Evolutionary conservation across 2,329 filamentous ascomycete species (phyloP), one percentile per base, ranked within the genome.

Genomic region (Colletotrichum trifolii): DNA sequence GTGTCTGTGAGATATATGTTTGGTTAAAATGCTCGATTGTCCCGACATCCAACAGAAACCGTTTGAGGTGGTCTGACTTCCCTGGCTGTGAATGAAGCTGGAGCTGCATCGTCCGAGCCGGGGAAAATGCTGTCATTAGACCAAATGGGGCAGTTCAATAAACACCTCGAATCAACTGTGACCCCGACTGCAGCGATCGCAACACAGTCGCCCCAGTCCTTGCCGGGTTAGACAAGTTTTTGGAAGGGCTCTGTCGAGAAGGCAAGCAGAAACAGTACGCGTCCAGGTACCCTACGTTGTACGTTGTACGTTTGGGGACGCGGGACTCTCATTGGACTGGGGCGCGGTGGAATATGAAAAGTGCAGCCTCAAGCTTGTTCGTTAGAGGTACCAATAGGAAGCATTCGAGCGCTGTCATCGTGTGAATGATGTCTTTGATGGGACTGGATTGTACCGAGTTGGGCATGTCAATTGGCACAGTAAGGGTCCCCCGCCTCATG

Each of bases 161-260:
- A 34, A 38, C 50, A 39, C 25, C 40, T 52, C 55, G 40, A 52
- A 52, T 65, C 52, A 36, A 52, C 4, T 38, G 15, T n/a, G 58
- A 65, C 47, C 58, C 58, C 12, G 46, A 52, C 25, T 12, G 15
- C 52, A 62, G 62, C 62, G 62, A 65, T 65, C 62, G 62, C 47
- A 65, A 65, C 62, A n/a, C 35, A 15, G 35, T 45, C 35, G 47
- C n/a, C 58, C 52, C 25, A 25, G 40, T 57, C 47, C 54, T 65
- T 35, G 47, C 42, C 60, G 47, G 42, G 35, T 40, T 49, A 54
- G 35, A 53, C 53, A 45, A 43, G 43, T 59, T 25, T 45, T 46
- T 47, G 40, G 49, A 54, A 53, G 47, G 49, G 49, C 38, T 54
- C 49, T 54, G 17, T 17, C 17, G 40, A 62, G 40, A 40, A 15